These are phyloP conservation scores for Phaseolus lunatus DNA, from an alignment of 306 rosid species.

Conservation along the genomic window DNA sequence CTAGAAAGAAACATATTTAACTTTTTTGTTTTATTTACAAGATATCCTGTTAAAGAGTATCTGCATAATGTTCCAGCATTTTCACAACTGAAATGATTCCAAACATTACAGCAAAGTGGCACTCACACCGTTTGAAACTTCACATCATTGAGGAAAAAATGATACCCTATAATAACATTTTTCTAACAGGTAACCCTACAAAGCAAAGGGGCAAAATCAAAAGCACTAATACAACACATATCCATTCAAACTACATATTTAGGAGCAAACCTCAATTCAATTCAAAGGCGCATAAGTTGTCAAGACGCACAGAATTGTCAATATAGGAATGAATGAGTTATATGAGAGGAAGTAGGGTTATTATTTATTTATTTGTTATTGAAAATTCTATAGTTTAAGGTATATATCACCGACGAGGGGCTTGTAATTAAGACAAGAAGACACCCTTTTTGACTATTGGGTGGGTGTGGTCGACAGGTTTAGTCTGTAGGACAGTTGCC, in stretches of 20 bases:
- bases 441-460: constrained; percentile 30
- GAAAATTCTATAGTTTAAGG: background rate
- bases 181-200: background rate
- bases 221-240: background rate
- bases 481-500: constrained; percentile 41
- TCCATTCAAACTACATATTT: background rate
- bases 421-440: constrained; percentile 9
- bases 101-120: background rate
- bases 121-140: background rate
- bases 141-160: background rate
- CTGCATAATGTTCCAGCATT: background rate
- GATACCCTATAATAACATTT: background rate
- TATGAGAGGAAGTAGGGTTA: too few relatives aligned
- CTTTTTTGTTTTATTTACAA: background rate
- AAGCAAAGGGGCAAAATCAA: background rate
- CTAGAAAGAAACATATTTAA: too few relatives aligned
- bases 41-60: background rate
- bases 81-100: background rate
- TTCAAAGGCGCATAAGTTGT: background rate
- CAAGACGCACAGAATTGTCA: background rate
- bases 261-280: background rate
- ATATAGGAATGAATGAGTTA: background rate
- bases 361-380: too few relatives aligned
- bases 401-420: constrained; percentile 9
- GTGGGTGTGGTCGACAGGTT: constrained; percentile 25